Evolutionary conservation across 2,329 filamentous ascomycete genomes (phyloP), one percentile per base, ranked within the genome.

Genomic region (Penicillium rolfsii): DNA sequence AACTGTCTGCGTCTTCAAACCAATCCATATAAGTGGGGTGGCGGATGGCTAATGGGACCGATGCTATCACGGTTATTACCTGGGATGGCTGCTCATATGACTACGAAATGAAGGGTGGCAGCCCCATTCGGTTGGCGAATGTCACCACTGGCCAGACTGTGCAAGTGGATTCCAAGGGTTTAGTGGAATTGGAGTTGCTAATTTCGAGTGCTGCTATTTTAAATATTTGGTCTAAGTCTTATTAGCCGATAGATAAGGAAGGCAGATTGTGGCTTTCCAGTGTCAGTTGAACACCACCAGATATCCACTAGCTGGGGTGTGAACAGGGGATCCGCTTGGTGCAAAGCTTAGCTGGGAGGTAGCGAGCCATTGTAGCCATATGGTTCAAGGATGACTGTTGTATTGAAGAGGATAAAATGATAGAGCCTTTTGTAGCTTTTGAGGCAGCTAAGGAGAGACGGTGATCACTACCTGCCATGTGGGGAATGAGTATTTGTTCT

Each of bases 21-120:
- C 65, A 65, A 22, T 68, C 65, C 0, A 70, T 77, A 2, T 64
- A 59, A 0, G 76, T 87, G 54, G 78, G 84, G 68, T 74, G 85
- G 28, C 71, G 89, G 35, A 70, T 78, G 52, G 86, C 87, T 1
- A 88, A 87, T 71, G 87, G 87, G 0, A 88, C 84, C 63, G 85
- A 89, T 74, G 86, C 87, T 8, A 82, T 87, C 24, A 83, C 83
- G 0, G 86, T 86, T 0, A 82, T 88, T 46, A 84, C 84, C 0
- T 89, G 82, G 76, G 84, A 88, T 71, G 86, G 85, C 1, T 81
- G 77, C 69, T 88, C 84, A 63, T 89, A 86, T 64, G 85, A 88
- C 67, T 83, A 82, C 60, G 86, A 89, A 71, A 73, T 88, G 53
- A 79, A 83, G 11, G 65, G 77, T 4, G 87, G 86, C 0, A 75